Percentiles rank a stretch among this genome's conserved stretches.
phyloP scores from a whole-genome alignment of 148 eudicot genomes.

The Bassia scoparia region DNA sequence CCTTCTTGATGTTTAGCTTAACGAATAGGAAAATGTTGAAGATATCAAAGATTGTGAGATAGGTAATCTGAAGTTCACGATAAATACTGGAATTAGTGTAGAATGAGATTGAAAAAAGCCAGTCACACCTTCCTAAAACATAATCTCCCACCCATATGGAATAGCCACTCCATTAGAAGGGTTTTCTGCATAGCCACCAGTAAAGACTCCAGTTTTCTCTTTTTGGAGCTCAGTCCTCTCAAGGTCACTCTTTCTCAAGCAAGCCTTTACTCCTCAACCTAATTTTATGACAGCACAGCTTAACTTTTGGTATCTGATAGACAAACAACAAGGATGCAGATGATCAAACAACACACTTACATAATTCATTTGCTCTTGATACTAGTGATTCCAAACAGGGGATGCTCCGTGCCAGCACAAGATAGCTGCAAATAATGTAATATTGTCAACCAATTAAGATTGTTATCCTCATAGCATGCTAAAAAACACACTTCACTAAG shows the following conservation, averaged over 20 bases:
- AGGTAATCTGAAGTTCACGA: neutral
- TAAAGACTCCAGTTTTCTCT: constrained; percentile 91
- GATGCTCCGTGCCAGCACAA: constrained; percentile 93
- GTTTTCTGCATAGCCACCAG: constrained; percentile 81
- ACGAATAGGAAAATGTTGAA: too few relatives aligned
- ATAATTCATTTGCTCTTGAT: constrained; percentile 53
- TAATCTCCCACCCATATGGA: constrained; percentile 95
- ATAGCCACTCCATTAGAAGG: constrained; percentile 70
- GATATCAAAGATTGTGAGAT: neutral
- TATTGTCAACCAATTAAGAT: constrained; percentile 21
- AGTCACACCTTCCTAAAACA: constrained; percentile 77
- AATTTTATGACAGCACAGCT: constrained; percentile 13
- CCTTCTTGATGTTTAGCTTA: too few relatives aligned
- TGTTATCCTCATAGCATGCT: constrained; percentile 5
- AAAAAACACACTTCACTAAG: constrained; percentile 2
- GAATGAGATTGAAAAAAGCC: constrained; percentile 5
- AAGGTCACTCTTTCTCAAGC: constrained; percentile 91
- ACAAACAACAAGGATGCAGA: neutral
- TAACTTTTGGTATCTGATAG: constrained; percentile 5
- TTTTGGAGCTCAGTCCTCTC: constrained; percentile 98
- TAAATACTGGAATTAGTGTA: neutral
- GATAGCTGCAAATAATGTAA: constrained; percentile 56
- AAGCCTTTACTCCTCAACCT: constrained; percentile 84
- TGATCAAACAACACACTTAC: constrained; percentile 40
- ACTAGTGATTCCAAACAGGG: constrained; percentile 56